Evolutionary conservation across 202 grass and related monocot genomes (phyloP), one percentile per base, ranked within the genome.

Genomic region (Saccharum hybrid): DNA sequence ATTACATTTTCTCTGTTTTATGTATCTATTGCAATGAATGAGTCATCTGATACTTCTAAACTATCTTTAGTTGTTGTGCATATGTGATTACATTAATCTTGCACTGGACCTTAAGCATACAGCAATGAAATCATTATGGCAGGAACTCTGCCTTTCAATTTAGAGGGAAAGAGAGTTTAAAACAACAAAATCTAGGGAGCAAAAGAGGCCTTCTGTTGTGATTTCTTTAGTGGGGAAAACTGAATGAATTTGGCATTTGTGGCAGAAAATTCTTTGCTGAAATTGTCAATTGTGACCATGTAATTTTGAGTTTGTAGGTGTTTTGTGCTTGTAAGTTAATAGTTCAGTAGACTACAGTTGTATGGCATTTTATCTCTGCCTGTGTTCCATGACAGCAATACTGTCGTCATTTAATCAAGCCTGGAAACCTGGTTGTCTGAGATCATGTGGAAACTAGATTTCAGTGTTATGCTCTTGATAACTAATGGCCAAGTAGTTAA

Each of bases 11-110:
- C 13, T 7, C 26, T 74, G 75, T 39, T 26, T 34, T 6, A 70
- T 10, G 70, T 22, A 81, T 81, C 10, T 36, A 19, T 49, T 66
- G 80, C 72, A 84, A 63, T 42, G 13, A 67, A 40, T 42, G 10
- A 38, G 54, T 37, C 8, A 61, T 56, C 60, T 6, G 6, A 71
- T 63, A 48, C 75, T 31, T 76, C 14, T 48, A 46, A 69, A 81
- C 78, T 48, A 45, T 68, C 22, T 81, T 71, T 49, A 23, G 21
- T 28, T 59, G 38, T 22, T 40, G 4, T 68, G 42, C 12, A 28
- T 42, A 48, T 67, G 45, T 9, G 39, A 39, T 37, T 65, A 66
- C 56, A 45, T 76, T 62, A 81, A 84, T 75, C 40, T 36, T 88
- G 43, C 61, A 73, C 57, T 66, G 46, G 45, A 43, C 43, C 21